Conservation (phyloP, 371 early-diverging fungal species). For the Rhizopus delemar region DNA sequence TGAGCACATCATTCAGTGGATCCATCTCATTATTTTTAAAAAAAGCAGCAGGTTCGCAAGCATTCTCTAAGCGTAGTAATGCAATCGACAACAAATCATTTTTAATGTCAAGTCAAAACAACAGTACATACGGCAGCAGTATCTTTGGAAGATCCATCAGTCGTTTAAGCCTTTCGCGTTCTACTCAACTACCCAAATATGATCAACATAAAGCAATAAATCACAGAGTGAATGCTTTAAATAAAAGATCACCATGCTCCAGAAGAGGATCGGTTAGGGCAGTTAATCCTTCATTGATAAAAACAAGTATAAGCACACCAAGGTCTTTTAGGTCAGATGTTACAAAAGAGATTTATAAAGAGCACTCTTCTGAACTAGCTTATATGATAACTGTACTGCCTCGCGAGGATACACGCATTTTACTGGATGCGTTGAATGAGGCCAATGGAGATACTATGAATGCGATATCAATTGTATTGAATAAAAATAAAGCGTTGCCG, state of each 20-base stretch:
- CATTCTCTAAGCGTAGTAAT: background rate
- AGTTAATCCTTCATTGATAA: background rate
- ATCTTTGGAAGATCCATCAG: constrained; percentile 25
- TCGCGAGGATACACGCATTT: constrained; percentile 18
- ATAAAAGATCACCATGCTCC: background rate
- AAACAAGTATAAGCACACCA: constrained; percentile 22
- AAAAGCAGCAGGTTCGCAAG: constrained; percentile 17
- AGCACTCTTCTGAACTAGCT: constrained; percentile 6
- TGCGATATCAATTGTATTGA: constrained; percentile 21
- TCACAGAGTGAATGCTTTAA: constrained; percentile 6
- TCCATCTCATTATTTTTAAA: constrained; percentile 25
- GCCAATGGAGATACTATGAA: constrained; percentile 29
- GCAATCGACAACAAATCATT: constrained; percentile 7
- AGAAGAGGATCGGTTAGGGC: background rate
- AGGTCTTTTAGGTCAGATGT: constrained; percentile 7
- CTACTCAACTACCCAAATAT: constrained; percentile 22
- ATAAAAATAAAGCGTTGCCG: constrained; percentile 1
- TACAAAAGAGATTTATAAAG: background rate
- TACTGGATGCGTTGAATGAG: constrained; percentile 22
- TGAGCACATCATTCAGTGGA: constrained; percentile 16
- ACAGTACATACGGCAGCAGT: constrained; percentile 7
- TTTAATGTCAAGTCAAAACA: background rate
- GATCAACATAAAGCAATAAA: constrained; percentile 3
- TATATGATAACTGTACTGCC: constrained; percentile 26
- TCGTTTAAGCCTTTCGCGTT: constrained; percentile 16